Conservation (phyloP, 441 rosid species). For the Pelargonium cotyledonis region DNA sequence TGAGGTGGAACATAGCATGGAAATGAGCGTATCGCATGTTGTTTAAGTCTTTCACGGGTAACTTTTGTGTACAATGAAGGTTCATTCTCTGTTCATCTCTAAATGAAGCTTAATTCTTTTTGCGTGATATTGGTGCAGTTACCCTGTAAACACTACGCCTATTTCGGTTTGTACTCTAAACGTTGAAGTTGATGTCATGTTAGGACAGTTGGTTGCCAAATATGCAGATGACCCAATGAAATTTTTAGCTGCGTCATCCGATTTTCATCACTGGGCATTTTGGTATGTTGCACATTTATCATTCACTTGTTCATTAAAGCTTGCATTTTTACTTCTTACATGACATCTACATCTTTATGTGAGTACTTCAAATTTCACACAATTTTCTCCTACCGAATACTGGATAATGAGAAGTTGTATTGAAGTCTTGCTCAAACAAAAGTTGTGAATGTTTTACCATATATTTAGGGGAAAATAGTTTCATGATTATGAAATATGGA, state of each 20-base stretch:
- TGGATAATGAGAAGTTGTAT: no score
- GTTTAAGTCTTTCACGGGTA: slow-evolving; percentile 88
- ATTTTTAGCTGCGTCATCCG: slow-evolving; percentile 87
- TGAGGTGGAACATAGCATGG: slow-evolving; percentile 97
- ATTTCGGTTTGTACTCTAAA: slow-evolving; percentile 79
- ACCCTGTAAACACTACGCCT: slow-evolving; percentile 68
- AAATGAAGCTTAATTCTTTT: not conserved
- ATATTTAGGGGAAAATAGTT: not conserved
- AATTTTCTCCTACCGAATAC: no score
- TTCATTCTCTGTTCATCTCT: not conserved
- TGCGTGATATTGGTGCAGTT: slow-evolving; percentile 32
- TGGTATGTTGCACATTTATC: slow-evolving; percentile 35
- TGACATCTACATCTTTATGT: no score
- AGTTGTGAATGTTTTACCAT: not conserved
- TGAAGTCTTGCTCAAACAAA: not conserved
- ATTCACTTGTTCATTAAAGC: no score
- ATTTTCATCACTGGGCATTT: slow-evolving; percentile 92
- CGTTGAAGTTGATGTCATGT: slow-evolving; percentile 74
- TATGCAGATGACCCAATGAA: slow-evolving; percentile 77
- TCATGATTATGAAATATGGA: not conserved
- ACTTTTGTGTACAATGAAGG: not conserved
- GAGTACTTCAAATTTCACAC: no score
- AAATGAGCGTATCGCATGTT: slow-evolving; percentile 89
- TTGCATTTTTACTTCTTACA: no score
- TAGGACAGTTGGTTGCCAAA: slow-evolving; percentile 67